These are phyloP conservation scores for Candida insectalens DNA, from an alignment of 805 yeast genomes.

Conservation along the genomic window DNA sequence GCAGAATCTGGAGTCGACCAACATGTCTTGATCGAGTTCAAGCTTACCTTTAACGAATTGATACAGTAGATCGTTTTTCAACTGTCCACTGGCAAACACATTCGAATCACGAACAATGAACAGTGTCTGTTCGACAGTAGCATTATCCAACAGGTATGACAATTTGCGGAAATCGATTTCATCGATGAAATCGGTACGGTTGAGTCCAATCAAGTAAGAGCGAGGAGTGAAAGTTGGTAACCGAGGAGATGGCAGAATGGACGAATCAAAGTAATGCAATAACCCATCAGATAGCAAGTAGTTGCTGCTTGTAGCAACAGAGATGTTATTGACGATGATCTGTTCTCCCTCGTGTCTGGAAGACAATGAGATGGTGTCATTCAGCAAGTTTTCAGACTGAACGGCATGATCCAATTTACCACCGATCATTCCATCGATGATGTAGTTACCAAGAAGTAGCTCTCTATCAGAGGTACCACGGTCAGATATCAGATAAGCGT, in stretches of 20 bases:
- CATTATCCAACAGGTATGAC: conserved; percentile 45
- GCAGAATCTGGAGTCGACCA: conserved; percentile 47
- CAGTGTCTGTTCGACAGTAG: conserved; percentile 44
- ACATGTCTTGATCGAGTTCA: conserved; percentile 25
- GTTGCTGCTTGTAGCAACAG: conserved; percentile 28
- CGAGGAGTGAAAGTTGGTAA: conserved; percentile 37
- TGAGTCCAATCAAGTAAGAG: conserved; percentile 49
- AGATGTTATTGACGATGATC: conserved; percentile 25
- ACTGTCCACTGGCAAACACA: conserved; percentile 7
- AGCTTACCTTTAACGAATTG: conserved; percentile 49
- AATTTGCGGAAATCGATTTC: conserved; percentile 58
- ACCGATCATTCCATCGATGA: conserved; percentile 35
- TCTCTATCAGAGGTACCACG: conserved; percentile 23
- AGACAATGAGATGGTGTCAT: conserved; percentile 13
- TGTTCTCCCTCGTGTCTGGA: conserved; percentile 23
- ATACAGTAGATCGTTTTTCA: conserved; percentile 37
- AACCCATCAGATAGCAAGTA: conserved; percentile 37
- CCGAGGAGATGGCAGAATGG: conserved; percentile 12
- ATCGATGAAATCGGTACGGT: conserved; percentile 55
- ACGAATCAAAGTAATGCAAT: conserved; percentile 34
- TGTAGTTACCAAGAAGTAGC: conserved; percentile 21
- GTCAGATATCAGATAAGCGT: conserved; percentile 29
- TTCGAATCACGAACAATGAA: conserved; percentile 37
- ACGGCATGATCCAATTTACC: conserved; percentile 24
- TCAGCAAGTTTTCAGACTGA: conserved; percentile 17